Base-by-base conservation (phyloP, 2,329 filamentous ascomycete genomes). In the Nemania diffusa region DNA sequence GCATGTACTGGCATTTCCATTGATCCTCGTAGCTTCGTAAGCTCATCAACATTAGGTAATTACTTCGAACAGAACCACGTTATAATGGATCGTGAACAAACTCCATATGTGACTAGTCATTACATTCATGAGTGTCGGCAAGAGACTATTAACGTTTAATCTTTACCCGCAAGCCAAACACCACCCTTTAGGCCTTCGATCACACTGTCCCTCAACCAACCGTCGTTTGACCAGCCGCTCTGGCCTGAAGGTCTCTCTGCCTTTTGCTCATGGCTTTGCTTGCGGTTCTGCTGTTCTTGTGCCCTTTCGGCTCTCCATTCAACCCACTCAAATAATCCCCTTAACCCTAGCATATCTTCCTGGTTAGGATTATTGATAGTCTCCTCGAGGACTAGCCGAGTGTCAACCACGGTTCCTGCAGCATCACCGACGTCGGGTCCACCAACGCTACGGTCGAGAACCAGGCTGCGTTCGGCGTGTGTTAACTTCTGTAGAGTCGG, bases 401-500 rank as follows among this genome's bases (percentile, higher is more conserved):
- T 88, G 76, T 97, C 94, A 0, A 97, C 88, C 0, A 82, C 82
- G 17, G 75, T 80, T 0, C 78, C 75, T 0, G 74, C 76, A 53
- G 79, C 78, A 7, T 82, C 80, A n/a, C 80, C 80, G 0, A 81
- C 82, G 27, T 84, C 82, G 2, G 82, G 82, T 5, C 83, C 85
- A 29, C 84, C 81, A 4, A 83, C 78, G 13, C 81, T 84, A 6
- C 74, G 83, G 78, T 82, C 84, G 8, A 93, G 81, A 2, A 92
- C 84, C 26, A 89, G 81, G 0, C 85, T 85, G 62, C 88, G 86
- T 73, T 97, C 93, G 0, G 90, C 88, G 58, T 91, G 83, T 77
- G 82, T 92, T 77, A 83, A 87, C 69, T 71, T 80, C 75, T 73
- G 77, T 65, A 82, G 91, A 75, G 65, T 85, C 70, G 73, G 70